A percentile compares a stretch with the other conserved stretches of the same genome.
These are phyloP conservation scores for Serendipita sp. DNA, from an alignment of 768 basidiomycete genomes.

Conservation along the genomic window DNA sequence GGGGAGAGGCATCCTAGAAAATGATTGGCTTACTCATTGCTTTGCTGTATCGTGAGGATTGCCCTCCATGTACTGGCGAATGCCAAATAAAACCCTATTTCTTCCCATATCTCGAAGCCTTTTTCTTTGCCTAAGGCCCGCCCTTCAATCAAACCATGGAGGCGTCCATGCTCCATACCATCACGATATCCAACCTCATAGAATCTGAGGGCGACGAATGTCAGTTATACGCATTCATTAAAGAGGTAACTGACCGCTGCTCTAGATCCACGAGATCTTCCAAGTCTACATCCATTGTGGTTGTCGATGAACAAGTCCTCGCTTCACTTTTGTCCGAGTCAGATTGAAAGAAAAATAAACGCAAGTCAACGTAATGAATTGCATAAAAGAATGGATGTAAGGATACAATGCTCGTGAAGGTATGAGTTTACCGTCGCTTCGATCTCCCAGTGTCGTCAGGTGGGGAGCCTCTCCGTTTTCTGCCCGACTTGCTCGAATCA, in stretches of 20 bases:
- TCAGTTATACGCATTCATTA: not conserved
- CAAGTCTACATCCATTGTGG: slow-evolving; percentile 10
- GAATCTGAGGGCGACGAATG: slow-evolving; percentile 33
- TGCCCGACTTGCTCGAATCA: not conserved
- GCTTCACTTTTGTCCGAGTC: not conserved
- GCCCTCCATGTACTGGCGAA: slow-evolving; percentile 58
- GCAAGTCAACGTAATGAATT: not conserved
- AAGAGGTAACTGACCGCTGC: slow-evolving; percentile 11
- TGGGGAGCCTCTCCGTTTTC: not conserved
- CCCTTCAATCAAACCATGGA: slow-evolving; percentile 86
- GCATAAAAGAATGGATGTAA: not conserved
- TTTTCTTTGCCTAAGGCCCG: slow-evolving; percentile 77
- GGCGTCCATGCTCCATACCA: slow-evolving; percentile 69
- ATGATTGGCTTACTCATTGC: slow-evolving; percentile 28
- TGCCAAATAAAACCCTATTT: slow-evolving; percentile 86
- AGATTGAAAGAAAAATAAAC: not conserved
- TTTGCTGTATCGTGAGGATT: slow-evolving; percentile 28
- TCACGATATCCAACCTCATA: slow-evolving; percentile 62
- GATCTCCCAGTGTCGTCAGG: not conserved
- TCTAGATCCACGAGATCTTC: slow-evolving; percentile 13
- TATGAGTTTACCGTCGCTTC: not conserved
- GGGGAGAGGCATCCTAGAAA: not conserved
- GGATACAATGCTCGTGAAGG: not conserved
- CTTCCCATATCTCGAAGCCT: slow-evolving; percentile 94
- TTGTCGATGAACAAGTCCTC: too few species aligned